Conservation (phyloP, 768 basidiomycete species). For the Dentipellis sp. region DNA sequence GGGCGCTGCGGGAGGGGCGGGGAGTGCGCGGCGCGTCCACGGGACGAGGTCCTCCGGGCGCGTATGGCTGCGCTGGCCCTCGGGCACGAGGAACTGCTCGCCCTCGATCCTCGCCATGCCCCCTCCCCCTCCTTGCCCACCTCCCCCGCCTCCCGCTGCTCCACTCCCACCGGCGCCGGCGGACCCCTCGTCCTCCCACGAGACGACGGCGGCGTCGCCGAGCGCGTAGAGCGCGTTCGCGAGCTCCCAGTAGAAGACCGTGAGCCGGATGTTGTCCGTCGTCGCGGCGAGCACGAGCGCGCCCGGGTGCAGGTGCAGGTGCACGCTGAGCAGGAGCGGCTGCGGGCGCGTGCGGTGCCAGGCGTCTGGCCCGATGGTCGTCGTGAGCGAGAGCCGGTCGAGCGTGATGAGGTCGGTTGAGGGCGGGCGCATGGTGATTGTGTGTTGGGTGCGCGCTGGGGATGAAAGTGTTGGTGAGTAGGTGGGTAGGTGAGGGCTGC, state of each 20-base stretch:
- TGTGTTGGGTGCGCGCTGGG: too few relatives aligned
- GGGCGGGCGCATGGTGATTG: slow-evolving; percentile 1
- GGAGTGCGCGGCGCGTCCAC: too few relatives aligned
- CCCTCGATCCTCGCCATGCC: too few relatives aligned
- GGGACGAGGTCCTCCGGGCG: too few relatives aligned
- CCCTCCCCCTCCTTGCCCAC: too few relatives aligned
- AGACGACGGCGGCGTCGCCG: slow-evolving; percentile 57
- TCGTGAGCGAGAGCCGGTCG: slow-evolving; percentile 3
- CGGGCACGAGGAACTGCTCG: background rate
- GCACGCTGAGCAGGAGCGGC: slow-evolving; percentile 2
- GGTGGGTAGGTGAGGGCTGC: too few relatives aligned
- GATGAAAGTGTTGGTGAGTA: too few relatives aligned
- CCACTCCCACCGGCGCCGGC: too few relatives aligned
- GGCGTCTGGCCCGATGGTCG: background rate
- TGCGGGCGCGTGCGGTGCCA: background rate
- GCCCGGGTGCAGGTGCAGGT: slow-evolving; percentile 7
- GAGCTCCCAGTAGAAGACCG: slow-evolving; percentile 9
- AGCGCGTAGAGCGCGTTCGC: slow-evolving; percentile 75
- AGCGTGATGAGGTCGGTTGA: slow-evolving; percentile 9
- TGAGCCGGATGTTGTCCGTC: slow-evolving; percentile 8
- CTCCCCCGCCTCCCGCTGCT: too few relatives aligned
- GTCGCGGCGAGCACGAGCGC: slow-evolving; percentile 8
- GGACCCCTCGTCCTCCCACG: slow-evolving; percentile 19
- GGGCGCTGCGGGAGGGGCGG: background rate
- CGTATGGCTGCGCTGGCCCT: background rate